Conservation (phyloP, 495 filamentous ascomycete genomes). For the Penicillium egyptiacum region DNA sequence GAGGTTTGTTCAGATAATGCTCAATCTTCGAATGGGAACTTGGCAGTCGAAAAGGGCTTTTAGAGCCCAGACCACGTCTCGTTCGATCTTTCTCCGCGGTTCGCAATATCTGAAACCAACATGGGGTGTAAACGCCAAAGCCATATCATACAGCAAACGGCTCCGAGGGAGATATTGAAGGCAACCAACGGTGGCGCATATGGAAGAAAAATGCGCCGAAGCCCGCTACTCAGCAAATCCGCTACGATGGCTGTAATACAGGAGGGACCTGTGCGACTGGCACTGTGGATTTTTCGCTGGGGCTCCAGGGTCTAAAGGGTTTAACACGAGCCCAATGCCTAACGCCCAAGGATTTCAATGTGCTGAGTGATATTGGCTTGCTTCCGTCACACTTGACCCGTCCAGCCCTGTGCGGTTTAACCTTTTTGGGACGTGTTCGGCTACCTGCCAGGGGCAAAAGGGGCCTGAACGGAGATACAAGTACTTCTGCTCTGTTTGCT, state of each 20-base stretch:
- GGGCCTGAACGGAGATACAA: background rate
- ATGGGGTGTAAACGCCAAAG: background rate
- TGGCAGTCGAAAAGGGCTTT: background rate
- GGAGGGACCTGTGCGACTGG: conserved; percentile 1
- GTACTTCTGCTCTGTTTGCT: conserved; percentile 1
- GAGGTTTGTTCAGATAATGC: background rate
- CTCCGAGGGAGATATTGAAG: background rate
- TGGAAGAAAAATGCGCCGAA: background rate
- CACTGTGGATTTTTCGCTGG: background rate
- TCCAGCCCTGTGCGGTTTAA: conserved; percentile 3
- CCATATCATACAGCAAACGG: background rate
- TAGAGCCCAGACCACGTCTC: background rate
- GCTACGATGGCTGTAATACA: background rate
- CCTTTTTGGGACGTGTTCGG: conserved; percentile 8
- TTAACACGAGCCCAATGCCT: background rate
- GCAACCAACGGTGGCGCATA: background rate
- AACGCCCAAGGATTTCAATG: background rate
- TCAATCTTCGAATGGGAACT: background rate
- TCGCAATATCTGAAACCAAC: background rate
- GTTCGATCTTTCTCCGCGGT: background rate
- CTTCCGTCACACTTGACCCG: conserved; percentile 8
- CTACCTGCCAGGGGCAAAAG: conserved; percentile 11
- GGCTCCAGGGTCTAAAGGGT: background rate
- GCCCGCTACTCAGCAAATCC: background rate
- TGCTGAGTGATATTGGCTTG: background rate